Evolutionary conservation across 1,139 yeast genomes (phyloP).

Genomic region (Schizosaccharomyces versatilis): DNA sequence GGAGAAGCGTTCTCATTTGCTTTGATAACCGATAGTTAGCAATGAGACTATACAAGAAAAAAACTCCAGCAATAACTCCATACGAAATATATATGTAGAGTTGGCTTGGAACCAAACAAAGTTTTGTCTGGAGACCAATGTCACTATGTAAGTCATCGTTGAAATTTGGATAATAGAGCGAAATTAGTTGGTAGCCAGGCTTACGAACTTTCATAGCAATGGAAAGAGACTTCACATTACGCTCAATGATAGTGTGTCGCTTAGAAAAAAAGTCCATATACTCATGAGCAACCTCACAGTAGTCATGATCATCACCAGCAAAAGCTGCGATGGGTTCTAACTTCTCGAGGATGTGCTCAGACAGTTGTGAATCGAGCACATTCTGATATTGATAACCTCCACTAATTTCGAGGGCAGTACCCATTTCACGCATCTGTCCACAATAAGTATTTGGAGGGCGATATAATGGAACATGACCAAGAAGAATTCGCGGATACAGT

Average conservation of each 20-base stretch:
- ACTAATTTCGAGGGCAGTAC: constrained; percentile 28
- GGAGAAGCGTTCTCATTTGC: no score
- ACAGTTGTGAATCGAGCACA: constrained; percentile 35
- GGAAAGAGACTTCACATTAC: constrained; percentile 69
- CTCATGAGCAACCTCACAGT: constrained; percentile 54
- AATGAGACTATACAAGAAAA: background rate
- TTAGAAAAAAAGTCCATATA: constrained; percentile 15
- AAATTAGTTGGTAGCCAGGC: constrained; percentile 71
- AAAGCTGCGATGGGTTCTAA: constrained; percentile 48
- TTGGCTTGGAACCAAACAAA: constrained; percentile 15
- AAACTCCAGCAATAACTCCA: background rate
- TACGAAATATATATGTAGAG: constrained; percentile 12
- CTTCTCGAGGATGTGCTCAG: constrained; percentile 32
- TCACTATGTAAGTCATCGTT: background rate
- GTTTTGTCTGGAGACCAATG: constrained; percentile 12
- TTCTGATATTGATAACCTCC: constrained; percentile 62
- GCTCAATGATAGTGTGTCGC: constrained; percentile 34
- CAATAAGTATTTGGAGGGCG: constrained; percentile 37
- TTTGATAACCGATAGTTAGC: no score
- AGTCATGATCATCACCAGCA: constrained; percentile 94
- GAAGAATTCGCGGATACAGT: constrained; percentile 38
- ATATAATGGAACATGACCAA: constrained; percentile 63
- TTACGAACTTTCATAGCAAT: constrained; percentile 74
- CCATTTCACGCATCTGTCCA: constrained; percentile 49
- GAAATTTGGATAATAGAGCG: constrained; percentile 23